Evolutionary conservation across 129 eudicot genomes (phyloP).

Genomic region (Dittrichia graveolens): DNA sequence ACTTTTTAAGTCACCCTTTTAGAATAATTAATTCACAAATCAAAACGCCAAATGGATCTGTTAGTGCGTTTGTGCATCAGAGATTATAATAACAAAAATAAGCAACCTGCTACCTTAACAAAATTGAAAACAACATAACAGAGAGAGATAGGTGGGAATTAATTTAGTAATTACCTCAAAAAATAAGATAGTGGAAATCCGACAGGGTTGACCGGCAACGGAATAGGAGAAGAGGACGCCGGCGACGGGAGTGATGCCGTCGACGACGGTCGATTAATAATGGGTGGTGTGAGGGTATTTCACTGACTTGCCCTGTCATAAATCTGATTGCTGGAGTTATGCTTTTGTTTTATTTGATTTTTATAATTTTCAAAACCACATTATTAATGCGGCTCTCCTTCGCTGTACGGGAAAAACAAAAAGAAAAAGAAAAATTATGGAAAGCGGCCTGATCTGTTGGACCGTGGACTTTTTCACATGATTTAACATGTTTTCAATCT

Average conservation of each 20-base stretch:
- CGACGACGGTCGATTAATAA: conserved; percentile 20
- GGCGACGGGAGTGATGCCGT: conserved; percentile 9
- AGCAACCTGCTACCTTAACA: neutral
- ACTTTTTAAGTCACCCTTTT: conserved; percentile 20
- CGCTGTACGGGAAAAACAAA: neutral
- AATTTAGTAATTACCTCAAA: neutral
- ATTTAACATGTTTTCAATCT: too few species aligned
- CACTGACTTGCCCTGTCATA: neutral
- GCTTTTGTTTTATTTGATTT: neutral
- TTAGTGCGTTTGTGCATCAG: conserved; percentile 24
- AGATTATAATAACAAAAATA: neutral
- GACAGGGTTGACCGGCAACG: neutral
- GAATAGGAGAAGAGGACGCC: neutral
- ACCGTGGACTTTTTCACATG: neutral
- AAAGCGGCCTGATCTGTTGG: neutral
- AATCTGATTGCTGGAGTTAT: neutral
- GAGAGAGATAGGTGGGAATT: neutral
- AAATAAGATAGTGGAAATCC: conserved; percentile 1
- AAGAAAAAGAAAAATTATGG: neutral
- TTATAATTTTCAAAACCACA: conserved; percentile 8
- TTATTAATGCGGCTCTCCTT: conserved; percentile 17
- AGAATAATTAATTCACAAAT: neutral
- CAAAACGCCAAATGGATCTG: neutral
- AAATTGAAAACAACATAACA: neutral
- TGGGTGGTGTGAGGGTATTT: neutral